A percentile compares a stretch with the other conserved stretches of the same genome.
Conservation (phyloP, 2,329 filamentous ascomycete species). For the Colletotrichum limetticola region DNA sequence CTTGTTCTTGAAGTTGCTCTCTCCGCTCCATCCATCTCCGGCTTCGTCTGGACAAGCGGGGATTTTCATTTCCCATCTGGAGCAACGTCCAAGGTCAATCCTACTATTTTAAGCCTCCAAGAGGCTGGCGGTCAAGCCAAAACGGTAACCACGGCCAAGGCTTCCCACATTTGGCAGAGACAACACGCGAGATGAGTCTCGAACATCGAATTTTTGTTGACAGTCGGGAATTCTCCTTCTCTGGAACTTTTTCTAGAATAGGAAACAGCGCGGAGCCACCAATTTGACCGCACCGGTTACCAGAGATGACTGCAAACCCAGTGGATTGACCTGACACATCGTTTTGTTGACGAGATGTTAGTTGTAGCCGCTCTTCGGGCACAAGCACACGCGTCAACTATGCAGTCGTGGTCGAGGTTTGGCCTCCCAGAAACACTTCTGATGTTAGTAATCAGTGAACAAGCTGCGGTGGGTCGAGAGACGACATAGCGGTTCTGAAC, state of each 20-base stretch:
- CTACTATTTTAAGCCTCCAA: slow-evolving; percentile 17
- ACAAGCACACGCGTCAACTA: not conserved
- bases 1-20: slow-evolving; percentile 8
- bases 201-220: slow-evolving; percentile 1
- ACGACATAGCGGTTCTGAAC: not conserved
- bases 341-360: too few relatives aligned
- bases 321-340: not conserved
- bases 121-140: slow-evolving; percentile 7
- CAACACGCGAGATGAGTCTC: slow-evolving; percentile 19
- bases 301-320: not conserved
- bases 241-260: not conserved
- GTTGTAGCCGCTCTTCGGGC: not conserved
- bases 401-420: not conserved
- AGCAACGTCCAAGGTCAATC: slow-evolving; percentile 18
- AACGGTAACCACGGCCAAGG: slow-evolving; percentile 18
- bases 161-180: not conserved
- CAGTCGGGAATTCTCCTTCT: not conserved
- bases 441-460: not conserved
- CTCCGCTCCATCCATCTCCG: slow-evolving; percentile 15
- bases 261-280: not conserved
- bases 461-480: not conserved
- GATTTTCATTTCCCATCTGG: slow-evolving; percentile 28
- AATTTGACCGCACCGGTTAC: not conserved
- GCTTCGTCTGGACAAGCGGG: slow-evolving; percentile 17
- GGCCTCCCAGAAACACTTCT: not conserved